phyloP scores from a whole-genome alignment of 2,329 filamentous ascomycete genomes.

The Thelonectria olida region DNA sequence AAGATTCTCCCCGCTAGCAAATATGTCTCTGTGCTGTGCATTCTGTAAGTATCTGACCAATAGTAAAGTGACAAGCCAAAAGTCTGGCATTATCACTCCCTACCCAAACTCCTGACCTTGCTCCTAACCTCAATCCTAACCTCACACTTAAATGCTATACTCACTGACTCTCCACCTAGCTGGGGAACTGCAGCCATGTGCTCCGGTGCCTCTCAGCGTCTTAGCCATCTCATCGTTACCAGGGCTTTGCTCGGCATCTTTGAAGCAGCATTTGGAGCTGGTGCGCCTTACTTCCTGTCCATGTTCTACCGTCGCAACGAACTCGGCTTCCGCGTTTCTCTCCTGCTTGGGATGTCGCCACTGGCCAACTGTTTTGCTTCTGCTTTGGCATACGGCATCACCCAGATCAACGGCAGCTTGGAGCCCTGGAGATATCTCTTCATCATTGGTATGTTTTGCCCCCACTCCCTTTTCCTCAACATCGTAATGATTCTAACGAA shows the following conservation, averaged over 20 bases:
- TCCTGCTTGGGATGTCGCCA: constrained; percentile 22
- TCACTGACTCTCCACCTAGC: background rate
- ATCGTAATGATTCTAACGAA: background rate
- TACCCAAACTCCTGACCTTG: too few relatives aligned
- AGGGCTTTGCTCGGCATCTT: constrained; percentile 24
- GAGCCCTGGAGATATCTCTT: constrained; percentile 12
- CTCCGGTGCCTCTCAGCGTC: constrained; percentile 19
- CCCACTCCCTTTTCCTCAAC: background rate
- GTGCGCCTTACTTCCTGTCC: constrained; percentile 29
- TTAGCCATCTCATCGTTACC: constrained; percentile 17
- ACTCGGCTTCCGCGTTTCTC: constrained; percentile 24
- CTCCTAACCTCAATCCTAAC: too few relatives aligned
- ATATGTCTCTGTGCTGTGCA: constrained; percentile 20
- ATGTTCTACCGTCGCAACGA: constrained; percentile 25
- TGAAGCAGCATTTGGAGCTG: constrained; percentile 31
- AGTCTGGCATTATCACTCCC: too few relatives aligned
- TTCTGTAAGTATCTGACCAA: constrained; percentile 26
- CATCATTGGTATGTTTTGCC: background rate
- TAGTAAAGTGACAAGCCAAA: too few relatives aligned
- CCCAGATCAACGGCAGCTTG: constrained; percentile 16
- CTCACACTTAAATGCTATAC: too few relatives aligned
- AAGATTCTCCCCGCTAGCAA: constrained; percentile 29
- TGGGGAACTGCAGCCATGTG: constrained; percentile 33
- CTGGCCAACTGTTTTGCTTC: constrained; percentile 26
- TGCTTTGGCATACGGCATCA: constrained; percentile 22